phyloP scores from a whole-genome alignment of 1,139 yeast genomes.

The Hyphopichia buzzinii region DNA sequence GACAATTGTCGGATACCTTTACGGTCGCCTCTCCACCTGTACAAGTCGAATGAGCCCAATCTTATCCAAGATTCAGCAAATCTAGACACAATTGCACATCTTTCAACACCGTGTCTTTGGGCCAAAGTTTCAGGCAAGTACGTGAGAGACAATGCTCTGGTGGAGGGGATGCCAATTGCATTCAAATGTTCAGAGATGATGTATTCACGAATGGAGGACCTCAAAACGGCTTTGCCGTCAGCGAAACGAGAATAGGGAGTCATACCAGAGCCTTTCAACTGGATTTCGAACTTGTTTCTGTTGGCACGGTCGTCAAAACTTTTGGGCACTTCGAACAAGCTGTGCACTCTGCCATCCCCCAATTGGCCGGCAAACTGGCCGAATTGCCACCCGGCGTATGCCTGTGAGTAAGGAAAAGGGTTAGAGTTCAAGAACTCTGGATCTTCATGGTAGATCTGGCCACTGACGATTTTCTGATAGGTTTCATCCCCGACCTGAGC shows the following conservation, averaged over 20 bases:
- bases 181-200: conserved; percentile 78
- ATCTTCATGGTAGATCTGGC: conserved; percentile 42
- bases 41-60: conserved; percentile 85
- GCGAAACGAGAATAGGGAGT: conserved; percentile 95
- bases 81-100: conserved; percentile 82
- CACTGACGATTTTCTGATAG: conserved; percentile 62
- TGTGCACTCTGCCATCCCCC: conserved; percentile 92
- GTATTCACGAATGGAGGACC: conserved; percentile 87
- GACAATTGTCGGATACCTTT: conserved; percentile 59
- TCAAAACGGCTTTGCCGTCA: conserved; percentile 89
- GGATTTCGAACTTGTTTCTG: conserved; percentile 56
- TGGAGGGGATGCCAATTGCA: conserved; percentile 82
- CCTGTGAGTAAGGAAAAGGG: conserved; percentile 81
- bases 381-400: conserved; percentile 96
- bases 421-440: conserved; percentile 27
- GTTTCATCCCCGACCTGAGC: conserved; percentile 36
- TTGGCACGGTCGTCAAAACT: conserved; percentile 14
- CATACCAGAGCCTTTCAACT: conserved; percentile 80
- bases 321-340: conserved; percentile 65
- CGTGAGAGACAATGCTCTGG: conserved; percentile 77
- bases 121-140: conserved; percentile 75
- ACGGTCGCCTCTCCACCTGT: conserved; percentile 71
- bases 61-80: conserved; percentile 88
- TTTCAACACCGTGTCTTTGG: conserved; percentile 66
- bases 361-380: conserved; percentile 96